Base-by-base conservation (phyloP, 2,329 filamentous ascomycete species). In the Penicillium glabrum region DNA sequence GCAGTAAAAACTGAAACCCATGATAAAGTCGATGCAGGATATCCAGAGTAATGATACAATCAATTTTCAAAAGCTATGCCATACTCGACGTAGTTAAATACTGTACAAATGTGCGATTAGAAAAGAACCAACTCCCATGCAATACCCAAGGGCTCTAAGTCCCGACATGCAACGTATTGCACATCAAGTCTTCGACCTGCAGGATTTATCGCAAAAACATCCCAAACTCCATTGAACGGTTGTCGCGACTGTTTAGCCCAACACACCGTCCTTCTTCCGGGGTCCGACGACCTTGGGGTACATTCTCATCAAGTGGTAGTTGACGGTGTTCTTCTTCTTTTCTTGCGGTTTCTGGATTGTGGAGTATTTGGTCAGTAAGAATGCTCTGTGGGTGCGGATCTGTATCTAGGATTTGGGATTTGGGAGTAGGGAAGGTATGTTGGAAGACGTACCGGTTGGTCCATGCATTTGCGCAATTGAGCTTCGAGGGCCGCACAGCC, bases 301-400 rank as follows among this genome's bases (percentile, higher is more conserved):
- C 79, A 90, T 84, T 69, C 95, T 86, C 64, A 85, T 84, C 44
- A 98, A 80, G 74, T 97, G 93, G 81, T 93, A 93, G 79, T 98
- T 98, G 84, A 98, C 92, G 62, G 84, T 86, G 74, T 87, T 93
- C 79, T 88, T 91, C 72, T 85, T 84, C 62, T 77, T 73, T 54
- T 77, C 75, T 61, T 75, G 75, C 47, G 82, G 75, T 81, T 81
- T 85, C 86, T 88, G 71, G 5, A 33, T 60, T 57, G 54, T 41
- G 23, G 53, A 35, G 48, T 55, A 46, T 51, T 59, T 39, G 23
- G 23, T 57, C 35, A 58, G 53, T 46, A 23, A 11, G 26, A 4
- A 39, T 46, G n/a, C 43, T 59, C 52, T 53, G 48, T 10, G 31
- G 23, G n/a, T 39, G 7, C 31, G 49, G 39, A 41, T 41, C 9